A percentile compares a stretch with the other conserved stretches of the same genome.
phyloP scores from a whole-genome alignment of 768 basidiomycete genomes.

The Leccinum barrowsii region DNA sequence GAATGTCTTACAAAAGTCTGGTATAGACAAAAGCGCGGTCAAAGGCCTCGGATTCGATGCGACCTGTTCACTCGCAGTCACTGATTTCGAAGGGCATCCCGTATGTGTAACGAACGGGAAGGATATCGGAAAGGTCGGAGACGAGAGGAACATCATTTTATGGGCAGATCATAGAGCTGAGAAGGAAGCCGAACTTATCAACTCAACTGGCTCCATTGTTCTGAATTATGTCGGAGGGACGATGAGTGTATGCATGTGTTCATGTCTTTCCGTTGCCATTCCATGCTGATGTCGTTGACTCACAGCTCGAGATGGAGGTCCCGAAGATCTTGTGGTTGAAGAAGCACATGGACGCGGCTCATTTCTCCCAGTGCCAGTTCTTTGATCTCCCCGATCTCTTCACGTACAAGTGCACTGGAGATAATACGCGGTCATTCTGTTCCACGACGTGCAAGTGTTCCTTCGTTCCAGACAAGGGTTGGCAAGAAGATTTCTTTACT shows the following conservation, averaged over 20 bases:
- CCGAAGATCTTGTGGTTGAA: conserved; percentile 98
- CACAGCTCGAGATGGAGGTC: conserved; percentile 94
- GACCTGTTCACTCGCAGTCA: conserved; percentile 92
- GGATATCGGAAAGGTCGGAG: conserved; percentile 50
- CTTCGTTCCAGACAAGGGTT: conserved; percentile 82
- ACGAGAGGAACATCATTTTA: conserved; percentile 83
- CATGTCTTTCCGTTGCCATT: background rate
- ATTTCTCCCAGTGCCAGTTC: conserved; percentile 76
- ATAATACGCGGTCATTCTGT: conserved; percentile 76
- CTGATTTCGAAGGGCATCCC: conserved; percentile 68
- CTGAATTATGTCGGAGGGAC: conserved; percentile 94
- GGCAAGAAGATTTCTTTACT: conserved; percentile 86
- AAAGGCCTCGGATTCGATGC: conserved; percentile 94
- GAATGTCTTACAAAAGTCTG: conserved; percentile 56
- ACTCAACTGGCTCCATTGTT: conserved; percentile 76
- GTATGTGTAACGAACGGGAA: conserved; percentile 70
- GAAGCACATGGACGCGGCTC: conserved; percentile 69
- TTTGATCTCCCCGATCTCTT: conserved; percentile 95
- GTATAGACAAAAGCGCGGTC: conserved; percentile 55
- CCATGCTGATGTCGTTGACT: conserved; percentile 4
- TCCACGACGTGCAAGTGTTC: conserved; percentile 97
- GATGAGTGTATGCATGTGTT: conserved; percentile 69
- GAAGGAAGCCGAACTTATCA: conserved; percentile 88
- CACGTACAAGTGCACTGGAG: conserved; percentile 84
- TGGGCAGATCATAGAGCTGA: conserved; percentile 98